These are phyloP conservation scores for Cornus suecica DNA, from an alignment of 148 eudicot species.

Conservation along the genomic window DNA sequence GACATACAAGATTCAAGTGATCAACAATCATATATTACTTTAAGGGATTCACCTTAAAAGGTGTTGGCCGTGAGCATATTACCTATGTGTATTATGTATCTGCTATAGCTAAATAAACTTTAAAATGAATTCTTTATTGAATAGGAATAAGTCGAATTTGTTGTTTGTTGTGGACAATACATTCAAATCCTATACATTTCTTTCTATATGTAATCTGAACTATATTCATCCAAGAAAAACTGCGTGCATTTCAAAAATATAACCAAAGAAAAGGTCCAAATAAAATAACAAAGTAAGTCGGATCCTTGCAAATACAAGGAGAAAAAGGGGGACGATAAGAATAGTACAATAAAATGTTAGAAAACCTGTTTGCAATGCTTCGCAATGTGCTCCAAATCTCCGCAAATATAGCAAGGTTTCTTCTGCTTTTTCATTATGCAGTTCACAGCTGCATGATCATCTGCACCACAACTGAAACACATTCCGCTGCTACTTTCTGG, in stretches of 20 bases:
- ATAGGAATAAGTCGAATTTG: not conserved
- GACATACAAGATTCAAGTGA: not conserved
- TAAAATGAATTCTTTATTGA: not conserved
- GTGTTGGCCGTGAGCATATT: not conserved
- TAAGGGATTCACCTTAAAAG: not conserved
- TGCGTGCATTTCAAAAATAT: not conserved
- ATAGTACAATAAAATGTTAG: not conserved
- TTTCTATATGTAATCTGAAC: not conserved
- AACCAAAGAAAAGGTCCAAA: not conserved
- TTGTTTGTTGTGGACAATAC: not conserved
- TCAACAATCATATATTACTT: not conserved
- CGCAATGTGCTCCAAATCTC: slow-evolving; percentile 22
- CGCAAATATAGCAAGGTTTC: slow-evolving; percentile 36
- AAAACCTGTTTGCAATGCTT: slow-evolving; percentile 33
- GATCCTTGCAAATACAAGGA: not conserved
- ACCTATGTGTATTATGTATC: not conserved
- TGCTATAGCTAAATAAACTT: not conserved
- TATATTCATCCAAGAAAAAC: not conserved
- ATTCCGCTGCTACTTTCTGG: slow-evolving; percentile 2
- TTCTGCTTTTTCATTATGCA: slow-evolving; percentile 1
- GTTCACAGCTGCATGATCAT: slow-evolving; percentile 7
- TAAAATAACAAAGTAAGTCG: not conserved
- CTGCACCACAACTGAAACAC: slow-evolving; percentile 5
- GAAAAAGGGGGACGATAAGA: not conserved
- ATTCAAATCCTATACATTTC: not conserved